These are phyloP conservation scores for Stagonosporopsis vannaccii DNA, from an alignment of 2,329 filamentous ascomycete genomes.

Conservation along the genomic window DNA sequence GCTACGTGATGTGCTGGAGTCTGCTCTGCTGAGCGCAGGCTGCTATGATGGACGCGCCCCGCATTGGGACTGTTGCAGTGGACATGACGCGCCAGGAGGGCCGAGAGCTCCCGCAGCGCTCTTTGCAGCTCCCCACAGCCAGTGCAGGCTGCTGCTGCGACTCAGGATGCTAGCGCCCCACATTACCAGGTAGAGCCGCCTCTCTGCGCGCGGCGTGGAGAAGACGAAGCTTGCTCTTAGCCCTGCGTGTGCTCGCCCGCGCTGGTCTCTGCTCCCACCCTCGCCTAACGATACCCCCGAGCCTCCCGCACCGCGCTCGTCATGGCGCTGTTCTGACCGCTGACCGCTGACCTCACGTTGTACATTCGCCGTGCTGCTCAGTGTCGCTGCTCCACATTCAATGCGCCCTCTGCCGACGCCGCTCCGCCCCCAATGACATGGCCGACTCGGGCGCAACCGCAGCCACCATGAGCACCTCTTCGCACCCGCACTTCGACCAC, in stretches of 20 bases:
- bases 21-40: neutral
- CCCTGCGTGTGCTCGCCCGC: conserved; percentile 9
- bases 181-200: conserved; percentile 13
- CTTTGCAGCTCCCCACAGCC: conserved; percentile 7
- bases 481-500: conserved; percentile 39
- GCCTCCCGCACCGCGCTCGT: conserved; percentile 3
- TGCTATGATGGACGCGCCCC: neutral
- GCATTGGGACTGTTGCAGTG: neutral
- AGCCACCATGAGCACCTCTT: conserved; percentile 39
- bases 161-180: conserved; percentile 12
- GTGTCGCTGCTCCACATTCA: conserved; percentile 10
- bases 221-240: conserved; percentile 16
- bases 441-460: conserved; percentile 37
- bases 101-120: neutral
- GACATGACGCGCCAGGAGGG: neutral
- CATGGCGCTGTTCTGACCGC: conserved; percentile 11
- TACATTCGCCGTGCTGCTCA: neutral
- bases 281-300: conserved; percentile 3
- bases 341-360: neutral
- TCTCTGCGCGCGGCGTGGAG: conserved; percentile 13
- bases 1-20: neutral
- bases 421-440: conserved; percentile 35
- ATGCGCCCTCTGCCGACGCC: conserved; percentile 32
- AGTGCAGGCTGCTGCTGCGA: conserved; percentile 6
- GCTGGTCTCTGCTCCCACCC: conserved; percentile 4